Evolutionary conservation across 805 yeast species (phyloP).

Genomic region (Kurtzmaniella fragi): DNA sequence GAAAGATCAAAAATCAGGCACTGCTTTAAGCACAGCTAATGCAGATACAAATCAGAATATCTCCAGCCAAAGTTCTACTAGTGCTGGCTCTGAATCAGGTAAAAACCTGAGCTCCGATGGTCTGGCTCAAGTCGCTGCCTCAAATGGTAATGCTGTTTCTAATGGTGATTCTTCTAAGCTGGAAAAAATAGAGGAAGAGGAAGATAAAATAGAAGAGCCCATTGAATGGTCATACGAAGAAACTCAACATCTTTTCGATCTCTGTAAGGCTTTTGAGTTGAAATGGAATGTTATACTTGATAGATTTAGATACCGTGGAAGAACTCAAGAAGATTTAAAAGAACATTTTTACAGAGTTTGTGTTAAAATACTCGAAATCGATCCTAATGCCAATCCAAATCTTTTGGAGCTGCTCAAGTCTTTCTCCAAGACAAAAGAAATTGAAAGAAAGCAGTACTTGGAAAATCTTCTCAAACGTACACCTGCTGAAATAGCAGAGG

Average conservation of each 20-base stretch:
- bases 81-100: not conserved
- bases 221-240: slow-evolving; percentile 70
- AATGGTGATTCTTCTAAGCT: not conserved
- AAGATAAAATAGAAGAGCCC: slow-evolving; percentile 30
- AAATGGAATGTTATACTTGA: slow-evolving; percentile 68
- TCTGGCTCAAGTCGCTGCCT: not conserved
- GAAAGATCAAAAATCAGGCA: slow-evolving; percentile 7
- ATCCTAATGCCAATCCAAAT: slow-evolving; percentile 35
- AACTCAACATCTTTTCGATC: slow-evolving; percentile 70
- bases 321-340: slow-evolving; percentile 76
- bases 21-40: not conserved
- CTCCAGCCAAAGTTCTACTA: not conserved
- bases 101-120: not conserved
- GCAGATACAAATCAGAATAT: slow-evolving; percentile 8
- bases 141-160: slow-evolving; percentile 16
- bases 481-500: slow-evolving; percentile 98
- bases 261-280: slow-evolving; percentile 57
- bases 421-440: slow-evolving; percentile 67
- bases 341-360: slow-evolving; percentile 74
- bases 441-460: slow-evolving; percentile 75
- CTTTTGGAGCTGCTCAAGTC: slow-evolving; percentile 57
- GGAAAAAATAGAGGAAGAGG: slow-evolving; percentile 26
- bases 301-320: slow-evolving; percentile 36
- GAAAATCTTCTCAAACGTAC: slow-evolving; percentile 72
- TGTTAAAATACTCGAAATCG: slow-evolving; percentile 43